A percentile compares a stretch with the other conserved stretches of the same genome.
Conservation (phyloP, 192 early-diverging fungal species). For the Backusella australiensis region DNA sequence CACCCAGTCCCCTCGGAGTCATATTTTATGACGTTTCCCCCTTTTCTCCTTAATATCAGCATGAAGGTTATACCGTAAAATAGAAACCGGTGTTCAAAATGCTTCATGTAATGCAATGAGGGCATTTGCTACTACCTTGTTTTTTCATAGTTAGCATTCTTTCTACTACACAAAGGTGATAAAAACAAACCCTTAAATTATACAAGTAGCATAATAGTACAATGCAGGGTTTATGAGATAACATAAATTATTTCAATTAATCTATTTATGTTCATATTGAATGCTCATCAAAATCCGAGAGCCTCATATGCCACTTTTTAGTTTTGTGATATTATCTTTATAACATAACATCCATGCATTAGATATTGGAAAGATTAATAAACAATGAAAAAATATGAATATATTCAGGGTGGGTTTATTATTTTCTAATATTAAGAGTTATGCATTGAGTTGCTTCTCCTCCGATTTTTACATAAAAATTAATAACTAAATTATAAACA, state of each 20-base stretch:
- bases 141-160: background rate
- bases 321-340: background rate
- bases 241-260: background rate
- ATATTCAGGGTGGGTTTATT: too few species aligned
- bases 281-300: background rate
- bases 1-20: background rate
- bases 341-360: background rate
- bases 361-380: background rate
- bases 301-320: background rate
- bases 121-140: background rate
- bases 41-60: background rate
- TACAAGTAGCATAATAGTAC: background rate
- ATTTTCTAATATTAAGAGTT: too few species aligned
- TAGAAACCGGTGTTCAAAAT: background rate
- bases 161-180: background rate
- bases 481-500: slow-evolving; percentile 23
- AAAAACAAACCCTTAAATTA: background rate
- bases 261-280: background rate
- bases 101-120: background rate
- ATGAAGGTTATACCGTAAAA: background rate
- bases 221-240: background rate
- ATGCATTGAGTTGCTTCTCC: too few species aligned
- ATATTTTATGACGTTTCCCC: background rate
- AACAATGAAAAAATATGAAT: too few species aligned
- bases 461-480: background rate